Evolutionary conservation across 2,329 filamentous ascomycete species (phyloP).

Genomic region (Pseudogymnoascus sp.): DNA sequence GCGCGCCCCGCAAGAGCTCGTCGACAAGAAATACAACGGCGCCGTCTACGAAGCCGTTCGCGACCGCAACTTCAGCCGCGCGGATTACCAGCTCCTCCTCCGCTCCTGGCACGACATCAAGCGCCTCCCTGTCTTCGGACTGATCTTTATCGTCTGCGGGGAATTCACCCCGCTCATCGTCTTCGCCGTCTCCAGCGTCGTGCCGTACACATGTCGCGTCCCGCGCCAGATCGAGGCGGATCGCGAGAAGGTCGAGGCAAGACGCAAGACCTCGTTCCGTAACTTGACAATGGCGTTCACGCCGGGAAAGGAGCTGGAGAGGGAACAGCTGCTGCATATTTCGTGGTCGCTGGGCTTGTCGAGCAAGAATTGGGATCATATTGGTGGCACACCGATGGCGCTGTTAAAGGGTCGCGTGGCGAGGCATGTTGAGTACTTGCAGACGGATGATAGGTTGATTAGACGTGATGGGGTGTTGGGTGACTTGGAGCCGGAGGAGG

Average conservation of each 20-base stretch:
- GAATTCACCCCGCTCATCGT: slow-evolving; percentile 83
- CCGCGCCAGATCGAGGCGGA: slow-evolving; percentile 64
- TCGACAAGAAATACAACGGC: slow-evolving; percentile 37
- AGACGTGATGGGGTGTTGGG: slow-evolving; percentile 53
- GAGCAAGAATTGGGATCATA: slow-evolving; percentile 38
- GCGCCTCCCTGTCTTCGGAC: slow-evolving; percentile 71
- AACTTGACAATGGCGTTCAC: slow-evolving; percentile 28
- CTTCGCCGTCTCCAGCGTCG: slow-evolving; percentile 60
- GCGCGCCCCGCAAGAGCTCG: slow-evolving; percentile 40
- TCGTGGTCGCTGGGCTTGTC: slow-evolving; percentile 36
- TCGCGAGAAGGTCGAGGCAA: slow-evolving; percentile 47
- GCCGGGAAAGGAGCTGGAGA: slow-evolving; percentile 29
- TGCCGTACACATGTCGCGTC: slow-evolving; percentile 78
- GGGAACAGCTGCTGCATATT: slow-evolving; percentile 37
- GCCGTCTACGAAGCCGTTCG: slow-evolving; percentile 30
- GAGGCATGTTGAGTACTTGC: slow-evolving; percentile 56
- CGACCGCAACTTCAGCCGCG: slow-evolving; percentile 47
- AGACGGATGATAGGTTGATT: slow-evolving; percentile 66
- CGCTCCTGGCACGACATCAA: slow-evolving; percentile 66
- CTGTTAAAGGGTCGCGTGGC: slow-evolving; percentile 50
- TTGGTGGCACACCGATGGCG: slow-evolving; percentile 38
- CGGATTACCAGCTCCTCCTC: slow-evolving; percentile 63
- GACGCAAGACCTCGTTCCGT: slow-evolving; percentile 46
- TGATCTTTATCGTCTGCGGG: slow-evolving; percentile 72
- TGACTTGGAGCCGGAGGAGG: slow-evolving; percentile 56